These are phyloP conservation scores for Mycena sp. DNA, from an alignment of 1,284 basidiomycete species.

Conservation along the genomic window DNA sequence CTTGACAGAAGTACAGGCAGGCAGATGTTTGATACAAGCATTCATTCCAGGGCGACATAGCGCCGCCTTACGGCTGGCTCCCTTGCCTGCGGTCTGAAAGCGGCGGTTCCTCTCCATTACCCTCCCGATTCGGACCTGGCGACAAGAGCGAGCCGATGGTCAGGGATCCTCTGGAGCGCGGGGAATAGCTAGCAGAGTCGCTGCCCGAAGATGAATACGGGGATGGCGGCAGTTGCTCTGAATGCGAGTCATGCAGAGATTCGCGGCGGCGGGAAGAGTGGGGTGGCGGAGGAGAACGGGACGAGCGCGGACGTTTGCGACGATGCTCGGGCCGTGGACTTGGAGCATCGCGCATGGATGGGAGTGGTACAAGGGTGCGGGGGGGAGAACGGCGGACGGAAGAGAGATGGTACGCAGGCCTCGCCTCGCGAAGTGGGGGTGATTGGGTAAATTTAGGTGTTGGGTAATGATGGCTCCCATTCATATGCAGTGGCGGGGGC, in stretches of 20 bases:
- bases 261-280: conserved; percentile 18
- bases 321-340: conserved; percentile 40
- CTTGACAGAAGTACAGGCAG: too few species aligned
- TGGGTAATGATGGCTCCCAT: conserved; percentile 42
- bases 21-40: conserved; percentile 9
- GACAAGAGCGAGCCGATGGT: conserved; percentile 59
- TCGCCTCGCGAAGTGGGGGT: conserved; percentile 35
- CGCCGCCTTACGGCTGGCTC: conserved; percentile 34
- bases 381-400: conserved; percentile 50
- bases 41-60: not conserved
- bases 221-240: conserved; percentile 52
- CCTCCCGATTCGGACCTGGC: conserved; percentile 22
- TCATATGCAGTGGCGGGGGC: conserved; percentile 38
- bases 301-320: conserved; percentile 60
- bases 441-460: conserved; percentile 46
- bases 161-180: conserved; percentile 58
- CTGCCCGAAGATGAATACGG: conserved; percentile 59
- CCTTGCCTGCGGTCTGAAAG: conserved; percentile 42
- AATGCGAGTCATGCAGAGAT: conserved; percentile 38
- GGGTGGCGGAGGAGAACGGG: conserved; percentile 45
- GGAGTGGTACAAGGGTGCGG: conserved; percentile 38
- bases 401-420: conserved; percentile 33
- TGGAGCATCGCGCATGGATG: conserved; percentile 41
- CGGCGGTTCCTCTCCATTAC: conserved; percentile 28
- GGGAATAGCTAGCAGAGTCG: conserved; percentile 56